phyloP scores from a whole-genome alignment of 345 rosid species.

The Camelina hispida region DNA sequence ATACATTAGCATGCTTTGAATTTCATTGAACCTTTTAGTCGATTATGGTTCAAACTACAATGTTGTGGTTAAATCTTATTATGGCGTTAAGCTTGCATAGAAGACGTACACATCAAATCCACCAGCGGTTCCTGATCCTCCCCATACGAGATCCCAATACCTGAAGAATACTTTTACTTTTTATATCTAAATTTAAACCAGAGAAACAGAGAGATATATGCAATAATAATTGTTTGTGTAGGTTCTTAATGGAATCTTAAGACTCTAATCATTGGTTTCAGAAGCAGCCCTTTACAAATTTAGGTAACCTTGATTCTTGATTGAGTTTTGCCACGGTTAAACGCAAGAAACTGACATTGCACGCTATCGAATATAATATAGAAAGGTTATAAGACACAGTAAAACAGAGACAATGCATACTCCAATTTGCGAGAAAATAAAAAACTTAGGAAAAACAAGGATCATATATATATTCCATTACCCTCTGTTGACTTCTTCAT shows the following conservation, averaged over 20 bases:
- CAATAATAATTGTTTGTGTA: constrained; percentile 16
- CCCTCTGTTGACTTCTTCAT: constrained; percentile 87
- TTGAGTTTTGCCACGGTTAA: background rate
- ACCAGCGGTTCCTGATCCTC: constrained; percentile 45
- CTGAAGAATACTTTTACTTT: constrained; percentile 41
- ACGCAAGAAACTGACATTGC: background rate
- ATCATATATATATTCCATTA: constrained; percentile 44
- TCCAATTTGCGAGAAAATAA: background rate
- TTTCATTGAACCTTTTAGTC: background rate
- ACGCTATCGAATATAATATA: background rate
- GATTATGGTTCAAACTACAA: background rate
- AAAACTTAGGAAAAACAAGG: background rate
- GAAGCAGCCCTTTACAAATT: background rate
- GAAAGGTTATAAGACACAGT: background rate
- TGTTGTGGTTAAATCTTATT: too few relatives aligned
- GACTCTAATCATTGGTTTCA: background rate
- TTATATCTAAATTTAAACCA: background rate
- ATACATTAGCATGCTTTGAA: background rate
- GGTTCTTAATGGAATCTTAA: background rate
- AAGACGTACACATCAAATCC: constrained; percentile 72
- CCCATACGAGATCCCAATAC: constrained; percentile 75
- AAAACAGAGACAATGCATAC: background rate
- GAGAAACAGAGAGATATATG: constrained; percentile 16
- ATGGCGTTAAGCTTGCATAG: background rate
- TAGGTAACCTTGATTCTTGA: background rate